These are phyloP conservation scores for Plasmodium ovale DNA, from an alignment of 169 alveolate genomes.

Conservation along the genomic window DNA sequence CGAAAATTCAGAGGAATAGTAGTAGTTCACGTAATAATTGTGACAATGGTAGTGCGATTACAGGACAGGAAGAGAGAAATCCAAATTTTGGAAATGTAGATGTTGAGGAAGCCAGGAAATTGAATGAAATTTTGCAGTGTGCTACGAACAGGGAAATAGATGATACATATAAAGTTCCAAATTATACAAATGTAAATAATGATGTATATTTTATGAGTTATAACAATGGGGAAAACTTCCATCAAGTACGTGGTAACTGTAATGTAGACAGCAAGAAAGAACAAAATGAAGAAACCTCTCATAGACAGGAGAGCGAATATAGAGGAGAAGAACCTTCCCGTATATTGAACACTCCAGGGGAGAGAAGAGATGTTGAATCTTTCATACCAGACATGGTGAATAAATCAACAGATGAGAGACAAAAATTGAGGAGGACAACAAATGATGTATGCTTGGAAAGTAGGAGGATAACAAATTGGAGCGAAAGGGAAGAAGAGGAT, in stretches of 20 bases:
- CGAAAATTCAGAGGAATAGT: background rate
- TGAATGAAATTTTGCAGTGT: slow-evolving; percentile 13
- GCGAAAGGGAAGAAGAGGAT: slow-evolving; percentile 1
- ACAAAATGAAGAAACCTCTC: too few relatives aligned
- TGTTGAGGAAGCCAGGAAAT: slow-evolving; percentile 19
- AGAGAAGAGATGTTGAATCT: too few relatives aligned
- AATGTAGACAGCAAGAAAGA: too few relatives aligned
- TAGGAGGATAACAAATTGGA: background rate
- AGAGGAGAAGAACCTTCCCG: too few relatives aligned
- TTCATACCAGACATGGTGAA: too few relatives aligned
- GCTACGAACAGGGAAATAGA: background rate
- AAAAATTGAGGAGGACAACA: background rate
- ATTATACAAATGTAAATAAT: background rate
- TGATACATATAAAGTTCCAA: background rate
- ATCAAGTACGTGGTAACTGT: too few relatives aligned
- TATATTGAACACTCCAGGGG: too few relatives aligned
- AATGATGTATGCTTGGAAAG: background rate
- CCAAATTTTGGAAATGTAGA: background rate
- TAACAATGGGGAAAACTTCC: background rate
- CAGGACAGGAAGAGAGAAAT: background rate
- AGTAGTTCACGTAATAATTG: background rate
- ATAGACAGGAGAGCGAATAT: too few relatives aligned
- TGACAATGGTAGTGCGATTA: background rate
- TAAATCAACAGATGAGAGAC: too few relatives aligned
- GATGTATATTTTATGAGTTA: slow-evolving; percentile 21